A percentile compares a stretch with the other conserved stretches of the same genome.
Evolutionary conservation across 139 green algal genomes (phyloP).

Genomic region (Chlamydomonas sp.): DNA sequence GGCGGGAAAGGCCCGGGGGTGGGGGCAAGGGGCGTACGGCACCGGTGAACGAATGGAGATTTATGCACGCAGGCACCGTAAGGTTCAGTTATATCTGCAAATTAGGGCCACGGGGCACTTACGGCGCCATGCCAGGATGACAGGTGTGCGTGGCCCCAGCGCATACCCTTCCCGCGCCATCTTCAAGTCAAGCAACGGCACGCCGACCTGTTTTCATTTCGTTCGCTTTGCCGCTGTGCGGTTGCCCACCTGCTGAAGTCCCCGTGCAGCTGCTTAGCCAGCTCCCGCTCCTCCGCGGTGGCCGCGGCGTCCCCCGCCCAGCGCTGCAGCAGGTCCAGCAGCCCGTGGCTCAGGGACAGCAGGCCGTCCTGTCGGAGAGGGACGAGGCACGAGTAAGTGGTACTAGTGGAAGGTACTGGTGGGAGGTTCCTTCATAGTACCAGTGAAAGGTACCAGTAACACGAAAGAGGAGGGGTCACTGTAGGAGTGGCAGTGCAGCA

Average conservation of each 20-base stretch:
- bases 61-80: neutral
- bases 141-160: neutral
- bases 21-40: neutral
- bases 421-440: too few relatives aligned
- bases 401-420: neutral
- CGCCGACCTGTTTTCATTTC: too few relatives aligned
- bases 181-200: neutral
- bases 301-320: conserved; percentile 27
- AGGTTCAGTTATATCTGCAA: too few relatives aligned
- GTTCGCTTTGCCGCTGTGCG: neutral
- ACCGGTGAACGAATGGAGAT: neutral
- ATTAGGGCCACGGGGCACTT: too few relatives aligned
- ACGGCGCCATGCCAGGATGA: neutral
- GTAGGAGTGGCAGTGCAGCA: too few relatives aligned
- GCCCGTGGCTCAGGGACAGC: conserved; percentile 37
- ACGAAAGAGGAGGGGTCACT: too few relatives aligned
- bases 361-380: conserved; percentile 7
- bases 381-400: neutral
- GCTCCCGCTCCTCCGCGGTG: conserved; percentile 34
- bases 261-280: conserved; percentile 46
- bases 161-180: neutral
- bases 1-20: neutral
- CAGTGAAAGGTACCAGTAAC: too few relatives aligned
- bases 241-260: conserved; percentile 51
- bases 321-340: conserved; percentile 43